Evolutionary conservation across 495 filamentous ascomycete genomes (phyloP).

Genomic region (Platismatia glauca): DNA sequence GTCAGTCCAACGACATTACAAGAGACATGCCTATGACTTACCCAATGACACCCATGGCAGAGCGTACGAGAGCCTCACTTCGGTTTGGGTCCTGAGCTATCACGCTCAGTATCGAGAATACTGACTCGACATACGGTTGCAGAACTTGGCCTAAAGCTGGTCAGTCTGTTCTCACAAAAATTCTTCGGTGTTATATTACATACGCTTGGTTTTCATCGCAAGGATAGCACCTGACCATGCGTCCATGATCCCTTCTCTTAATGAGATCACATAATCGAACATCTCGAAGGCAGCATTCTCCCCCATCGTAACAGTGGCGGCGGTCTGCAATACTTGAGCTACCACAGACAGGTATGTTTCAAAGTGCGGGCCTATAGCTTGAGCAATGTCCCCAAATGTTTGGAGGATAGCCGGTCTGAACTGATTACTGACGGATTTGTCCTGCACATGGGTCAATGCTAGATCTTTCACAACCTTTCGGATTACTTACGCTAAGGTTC

Average conservation of each 20-base stretch:
- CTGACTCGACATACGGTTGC: constrained; percentile 68
- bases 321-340: constrained; percentile 87
- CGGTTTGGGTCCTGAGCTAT: constrained; percentile 75
- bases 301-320: constrained; percentile 64
- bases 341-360: constrained; percentile 88
- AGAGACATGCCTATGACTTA: constrained; percentile 37
- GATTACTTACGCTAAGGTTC: constrained; percentile 66
- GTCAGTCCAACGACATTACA: constrained; percentile 30
- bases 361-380: constrained; percentile 86
- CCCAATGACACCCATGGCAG: constrained; percentile 94
- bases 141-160: constrained; percentile 51
- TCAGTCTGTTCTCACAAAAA: constrained; percentile 10
- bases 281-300: constrained; percentile 75
- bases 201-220: constrained; percentile 83
- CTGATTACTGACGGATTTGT: constrained; percentile 66
- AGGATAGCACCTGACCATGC: constrained; percentile 94
- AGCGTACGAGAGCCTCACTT: constrained; percentile 83
- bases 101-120: constrained; percentile 80
- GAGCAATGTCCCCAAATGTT: constrained; percentile 95
- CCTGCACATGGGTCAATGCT: constrained; percentile 5
- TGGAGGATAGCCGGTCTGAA: constrained; percentile 97
- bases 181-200: constrained; percentile 23
- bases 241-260: constrained; percentile 97
- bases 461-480: neutral
- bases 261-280: constrained; percentile 87